Conservation (phyloP, 1,284 basidiomycete species). For the Pseudozyma sp. region DNA sequence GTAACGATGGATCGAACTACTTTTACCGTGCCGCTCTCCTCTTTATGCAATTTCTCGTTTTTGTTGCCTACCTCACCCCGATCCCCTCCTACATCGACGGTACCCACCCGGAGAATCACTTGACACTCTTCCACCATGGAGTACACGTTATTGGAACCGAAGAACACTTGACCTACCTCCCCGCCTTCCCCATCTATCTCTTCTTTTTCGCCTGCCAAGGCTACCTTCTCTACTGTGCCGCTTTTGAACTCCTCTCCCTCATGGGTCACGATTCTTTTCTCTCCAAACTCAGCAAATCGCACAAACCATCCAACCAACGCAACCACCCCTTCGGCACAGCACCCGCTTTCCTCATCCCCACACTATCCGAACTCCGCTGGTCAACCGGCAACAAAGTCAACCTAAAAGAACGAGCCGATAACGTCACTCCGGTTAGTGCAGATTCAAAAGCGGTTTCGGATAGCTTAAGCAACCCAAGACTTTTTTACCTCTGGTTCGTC, state of each 20-base stretch:
- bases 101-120: conserved; percentile 65
- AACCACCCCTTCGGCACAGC: conserved; percentile 67
- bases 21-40: conserved; percentile 56
- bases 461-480: conserved; percentile 46
- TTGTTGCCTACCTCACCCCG: conserved; percentile 62
- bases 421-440: conserved; percentile 9
- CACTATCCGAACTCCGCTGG: conserved; percentile 59
- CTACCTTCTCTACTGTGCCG: conserved; percentile 46
- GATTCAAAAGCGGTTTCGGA: conserved; percentile 27
- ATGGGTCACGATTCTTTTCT: conserved; percentile 44
- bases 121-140: conserved; percentile 59
- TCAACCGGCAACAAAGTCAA: conserved; percentile 36
- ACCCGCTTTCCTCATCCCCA: conserved; percentile 58
- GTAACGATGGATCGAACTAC: conserved; percentile 64
- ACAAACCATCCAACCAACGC: conserved; percentile 50
- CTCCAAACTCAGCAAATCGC: conserved; percentile 9
- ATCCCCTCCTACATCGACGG: conserved; percentile 64
- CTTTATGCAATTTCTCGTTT: conserved; percentile 51
- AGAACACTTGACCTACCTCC: conserved; percentile 65
- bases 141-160: conserved; percentile 60
- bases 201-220: conserved; percentile 55
- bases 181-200: conserved; percentile 66
- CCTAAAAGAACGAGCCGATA: conserved; percentile 35
- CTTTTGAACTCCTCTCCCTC: conserved; percentile 48
- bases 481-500: conserved; percentile 63